These are phyloP conservation scores for Dothiorella sarmentorum DNA, from an alignment of 2,329 filamentous ascomycete genomes.

Conservation along the genomic window DNA sequence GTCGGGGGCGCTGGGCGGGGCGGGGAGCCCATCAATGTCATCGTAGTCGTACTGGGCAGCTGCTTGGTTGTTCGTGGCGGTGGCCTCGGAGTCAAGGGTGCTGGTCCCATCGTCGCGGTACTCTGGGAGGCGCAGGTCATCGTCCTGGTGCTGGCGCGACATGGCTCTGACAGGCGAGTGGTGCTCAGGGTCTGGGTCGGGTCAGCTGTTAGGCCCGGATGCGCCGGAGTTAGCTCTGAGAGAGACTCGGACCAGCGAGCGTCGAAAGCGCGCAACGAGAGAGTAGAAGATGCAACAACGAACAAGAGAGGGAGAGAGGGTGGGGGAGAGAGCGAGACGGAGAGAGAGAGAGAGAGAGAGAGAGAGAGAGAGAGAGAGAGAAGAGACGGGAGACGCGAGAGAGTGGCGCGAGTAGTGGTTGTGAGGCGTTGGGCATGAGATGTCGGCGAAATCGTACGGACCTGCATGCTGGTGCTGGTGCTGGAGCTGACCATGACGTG, in stretches of 20 bases:
- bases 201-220: slow-evolving; percentile 3
- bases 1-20: slow-evolving; percentile 25
- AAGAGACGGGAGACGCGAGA: too few relatives aligned
- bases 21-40: slow-evolving; percentile 31
- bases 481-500: not conserved
- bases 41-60: slow-evolving; percentile 30
- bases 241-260: not conserved
- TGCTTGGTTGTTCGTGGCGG: slow-evolving; percentile 22
- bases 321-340: not conserved
- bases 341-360: not conserved
- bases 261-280: not conserved
- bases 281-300: not conserved
- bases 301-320: not conserved
- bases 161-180: not conserved
- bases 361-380: not conserved
- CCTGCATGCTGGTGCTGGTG: not conserved
- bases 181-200: not conserved
- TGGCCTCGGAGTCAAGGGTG: slow-evolving; percentile 27
- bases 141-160: not conserved
- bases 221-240: not conserved
- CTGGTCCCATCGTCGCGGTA: slow-evolving; percentile 33
- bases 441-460: not conserved
- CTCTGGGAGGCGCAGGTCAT: slow-evolving; percentile 14
- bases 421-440: not conserved
- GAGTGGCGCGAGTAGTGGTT: not conserved